Evolutionary conservation across 1,284 basidiomycete genomes (phyloP).

Genomic region (Microbotryum intermedium): DNA sequence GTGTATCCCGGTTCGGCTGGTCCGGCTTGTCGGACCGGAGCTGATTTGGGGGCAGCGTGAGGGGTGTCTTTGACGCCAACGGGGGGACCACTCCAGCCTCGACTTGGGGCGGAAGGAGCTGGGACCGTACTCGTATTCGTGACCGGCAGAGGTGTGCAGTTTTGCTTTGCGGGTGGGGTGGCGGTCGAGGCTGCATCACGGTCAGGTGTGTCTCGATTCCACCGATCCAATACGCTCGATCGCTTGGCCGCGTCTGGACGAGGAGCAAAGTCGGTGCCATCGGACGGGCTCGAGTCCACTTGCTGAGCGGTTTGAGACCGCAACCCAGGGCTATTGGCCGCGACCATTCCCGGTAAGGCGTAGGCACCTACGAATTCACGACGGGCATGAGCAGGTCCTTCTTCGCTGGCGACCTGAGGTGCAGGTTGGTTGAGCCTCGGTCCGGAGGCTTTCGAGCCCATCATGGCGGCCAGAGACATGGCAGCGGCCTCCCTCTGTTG

Average conservation of each 20-base stretch:
- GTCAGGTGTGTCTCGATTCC: constrained; percentile 17
- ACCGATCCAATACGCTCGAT: constrained; percentile 21
- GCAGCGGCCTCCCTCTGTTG: too few relatives aligned
- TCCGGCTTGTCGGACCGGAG: neutral
- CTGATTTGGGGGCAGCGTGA: neutral
- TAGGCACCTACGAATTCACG: neutral
- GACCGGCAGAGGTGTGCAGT: neutral
- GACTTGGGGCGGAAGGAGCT: neutral
- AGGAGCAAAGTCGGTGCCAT: neutral
- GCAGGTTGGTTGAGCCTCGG: constrained; percentile 8
- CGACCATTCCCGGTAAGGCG: constrained; percentile 8
- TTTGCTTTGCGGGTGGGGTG: neutral
- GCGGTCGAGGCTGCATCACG: neutral
- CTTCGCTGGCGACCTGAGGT: neutral
- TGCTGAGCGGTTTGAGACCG: neutral
- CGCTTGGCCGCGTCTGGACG: constrained; percentile 2
- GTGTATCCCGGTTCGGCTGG: neutral
- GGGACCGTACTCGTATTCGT: neutral
- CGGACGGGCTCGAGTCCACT: neutral
- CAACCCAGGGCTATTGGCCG: neutral
- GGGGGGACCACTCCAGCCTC: constrained; percentile 6
- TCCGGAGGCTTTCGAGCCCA: constrained; percentile 15
- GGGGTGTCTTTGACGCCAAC: constrained; percentile 7
- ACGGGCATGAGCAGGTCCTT: constrained; percentile 8
- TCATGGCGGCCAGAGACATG: constrained; percentile 5